Evolutionary conservation across 2,329 filamentous ascomycete species (phyloP).

Genomic region (Penicillium glabrum): DNA sequence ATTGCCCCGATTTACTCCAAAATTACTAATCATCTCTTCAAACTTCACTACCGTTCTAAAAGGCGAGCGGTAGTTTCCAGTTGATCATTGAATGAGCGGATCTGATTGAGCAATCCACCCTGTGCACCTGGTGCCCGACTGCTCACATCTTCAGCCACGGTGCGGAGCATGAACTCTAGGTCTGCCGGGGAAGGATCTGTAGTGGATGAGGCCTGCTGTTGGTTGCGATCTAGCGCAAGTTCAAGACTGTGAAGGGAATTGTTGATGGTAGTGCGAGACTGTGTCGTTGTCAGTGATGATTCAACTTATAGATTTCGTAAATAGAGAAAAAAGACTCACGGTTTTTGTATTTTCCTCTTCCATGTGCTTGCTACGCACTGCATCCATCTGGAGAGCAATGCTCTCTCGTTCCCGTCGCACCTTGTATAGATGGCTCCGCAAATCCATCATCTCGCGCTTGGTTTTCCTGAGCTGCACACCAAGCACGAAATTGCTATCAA

Average conservation of each 20-base stretch:
- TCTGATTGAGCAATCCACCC: constrained; percentile 43
- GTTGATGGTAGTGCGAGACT: constrained; percentile 43
- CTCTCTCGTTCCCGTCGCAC: constrained; percentile 51
- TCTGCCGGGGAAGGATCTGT: constrained; percentile 32
- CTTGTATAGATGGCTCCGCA: constrained; percentile 49
- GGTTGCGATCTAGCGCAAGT: constrained; percentile 41
- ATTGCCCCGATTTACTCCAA: not conserved
- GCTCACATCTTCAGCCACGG: constrained; percentile 43
- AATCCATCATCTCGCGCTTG: constrained; percentile 45
- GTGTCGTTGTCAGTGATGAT: constrained; percentile 10
- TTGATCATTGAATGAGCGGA: constrained; percentile 44
- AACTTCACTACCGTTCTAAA: constrained; percentile 24
- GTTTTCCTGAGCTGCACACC: constrained; percentile 46
- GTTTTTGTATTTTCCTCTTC: constrained; percentile 38
- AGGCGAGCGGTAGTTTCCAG: constrained; percentile 37
- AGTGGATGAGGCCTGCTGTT: constrained; percentile 21
- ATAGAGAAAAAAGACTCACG: constrained; percentile 24
- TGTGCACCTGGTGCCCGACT: constrained; percentile 36
- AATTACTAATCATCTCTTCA: constrained; percentile 47
- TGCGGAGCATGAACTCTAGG: constrained; percentile 45
- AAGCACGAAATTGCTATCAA: constrained; percentile 51
- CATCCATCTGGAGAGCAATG: constrained; percentile 52
- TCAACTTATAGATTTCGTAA: not conserved
- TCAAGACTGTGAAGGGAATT: constrained; percentile 45
- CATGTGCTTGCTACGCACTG: constrained; percentile 43